Percentiles rank a stretch among this genome's conserved stretches.
phyloP scores from a whole-genome alignment of 768 basidiomycete genomes.

The Xerocomus potaroensis region DNA sequence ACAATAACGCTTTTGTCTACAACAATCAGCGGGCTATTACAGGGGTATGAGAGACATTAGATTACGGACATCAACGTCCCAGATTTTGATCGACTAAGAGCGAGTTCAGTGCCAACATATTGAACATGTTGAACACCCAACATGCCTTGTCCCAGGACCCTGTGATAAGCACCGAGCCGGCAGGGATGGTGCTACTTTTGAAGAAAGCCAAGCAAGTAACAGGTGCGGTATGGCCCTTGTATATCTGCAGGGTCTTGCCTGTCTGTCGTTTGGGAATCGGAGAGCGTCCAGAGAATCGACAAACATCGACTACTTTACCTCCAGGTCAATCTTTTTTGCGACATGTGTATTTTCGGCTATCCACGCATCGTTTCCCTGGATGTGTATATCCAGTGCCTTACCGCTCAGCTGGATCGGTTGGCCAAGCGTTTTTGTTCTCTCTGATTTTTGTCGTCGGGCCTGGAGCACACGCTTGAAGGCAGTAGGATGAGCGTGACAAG shows the following conservation, averaged over 20 bases:
- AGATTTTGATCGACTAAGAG: conserved; percentile 76
- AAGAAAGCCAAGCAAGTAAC: conserved; percentile 79
- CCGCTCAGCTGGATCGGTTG: conserved; percentile 73
- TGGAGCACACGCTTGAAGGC: conserved; percentile 25
- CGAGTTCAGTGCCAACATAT: conserved; percentile 8
- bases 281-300: conserved; percentile 6
- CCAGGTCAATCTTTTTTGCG: conserved; percentile 67
- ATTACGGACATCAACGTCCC: conserved; percentile 65
- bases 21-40: conserved; percentile 1
- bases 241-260: conserved; percentile 72
- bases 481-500: background rate
- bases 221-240: conserved; percentile 83
- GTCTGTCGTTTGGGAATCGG: conserved; percentile 47
- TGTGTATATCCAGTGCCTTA: conserved; percentile 66
- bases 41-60: background rate
- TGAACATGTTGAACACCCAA: background rate
- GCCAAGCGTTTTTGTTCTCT: conserved; percentile 66
- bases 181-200: conserved; percentile 37
- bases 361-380: conserved; percentile 71
- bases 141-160: conserved; percentile 91
- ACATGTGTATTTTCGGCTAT: conserved; percentile 83
- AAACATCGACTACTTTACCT: conserved; percentile 44
- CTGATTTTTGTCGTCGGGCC: conserved; percentile 71
- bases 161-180: conserved; percentile 61
- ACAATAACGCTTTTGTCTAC: conserved; percentile 69